Conservation (phyloP, 2,329 filamentous ascomycete species). For the Cladosporium sp. region DNA sequence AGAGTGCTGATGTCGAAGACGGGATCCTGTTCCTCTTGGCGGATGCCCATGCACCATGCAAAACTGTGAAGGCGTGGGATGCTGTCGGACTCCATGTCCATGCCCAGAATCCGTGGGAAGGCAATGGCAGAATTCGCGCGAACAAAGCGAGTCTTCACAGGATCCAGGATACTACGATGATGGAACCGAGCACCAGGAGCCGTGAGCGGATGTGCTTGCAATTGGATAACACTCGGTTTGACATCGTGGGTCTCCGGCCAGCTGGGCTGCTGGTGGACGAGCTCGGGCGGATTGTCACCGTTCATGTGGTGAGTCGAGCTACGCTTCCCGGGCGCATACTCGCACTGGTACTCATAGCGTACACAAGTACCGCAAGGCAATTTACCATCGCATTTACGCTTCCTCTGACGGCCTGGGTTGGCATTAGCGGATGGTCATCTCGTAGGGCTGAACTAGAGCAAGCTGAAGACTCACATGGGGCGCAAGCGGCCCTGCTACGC, state of each 20-base stretch:
- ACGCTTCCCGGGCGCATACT: conserved; percentile 29
- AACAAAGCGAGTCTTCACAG: conserved; percentile 32
- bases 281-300: conserved; percentile 23
- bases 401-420: conserved; percentile 9
- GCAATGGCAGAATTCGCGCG: conserved; percentile 45
- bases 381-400: conserved; percentile 28
- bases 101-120: conserved; percentile 51
- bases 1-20: conserved; percentile 24
- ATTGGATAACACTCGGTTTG: conserved; percentile 22
- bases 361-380: conserved; percentile 31
- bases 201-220: conserved; percentile 31
- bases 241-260: conserved; percentile 22
- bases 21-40: conserved; percentile 24
- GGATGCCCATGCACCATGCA: conserved; percentile 47
- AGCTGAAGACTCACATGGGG: conserved; percentile 29
- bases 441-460: conserved; percentile 9
- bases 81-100: conserved; percentile 51
- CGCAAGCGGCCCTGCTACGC: conserved; percentile 31
- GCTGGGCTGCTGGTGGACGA: conserved; percentile 18
- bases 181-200: conserved; percentile 33
- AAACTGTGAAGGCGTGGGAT: conserved; percentile 53
- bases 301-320: conserved; percentile 20
- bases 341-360: conserved; percentile 34
- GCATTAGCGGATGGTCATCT: not conserved
- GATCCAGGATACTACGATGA: conserved; percentile 33